Conservation (phyloP, 768 basidiomycete genomes). For the Mycena leptocephala region DNA sequence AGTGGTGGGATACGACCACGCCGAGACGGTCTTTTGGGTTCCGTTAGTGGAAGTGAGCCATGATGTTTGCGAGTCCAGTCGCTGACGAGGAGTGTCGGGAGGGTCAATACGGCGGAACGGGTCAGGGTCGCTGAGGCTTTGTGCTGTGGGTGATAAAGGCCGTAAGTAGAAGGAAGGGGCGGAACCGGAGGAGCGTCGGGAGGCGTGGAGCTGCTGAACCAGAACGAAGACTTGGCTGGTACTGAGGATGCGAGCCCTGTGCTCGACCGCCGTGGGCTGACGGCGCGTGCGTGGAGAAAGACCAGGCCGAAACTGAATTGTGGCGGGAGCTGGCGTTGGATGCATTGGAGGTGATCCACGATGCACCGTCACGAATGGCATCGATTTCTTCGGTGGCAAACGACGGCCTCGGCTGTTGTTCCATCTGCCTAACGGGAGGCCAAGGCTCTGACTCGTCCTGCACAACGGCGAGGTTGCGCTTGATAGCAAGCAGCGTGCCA, state of each 20-base stretch:
- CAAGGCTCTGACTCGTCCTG: slow-evolving; percentile 70
- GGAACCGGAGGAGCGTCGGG: slow-evolving; percentile 77
- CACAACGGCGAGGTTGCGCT: slow-evolving; percentile 73
- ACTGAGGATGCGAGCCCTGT: slow-evolving; percentile 55
- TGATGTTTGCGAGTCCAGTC: slow-evolving; percentile 78
- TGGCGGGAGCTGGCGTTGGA: slow-evolving; percentile 71
- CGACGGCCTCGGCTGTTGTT: slow-evolving; percentile 72
- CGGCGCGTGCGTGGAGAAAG: slow-evolving; percentile 74
- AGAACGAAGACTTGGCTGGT: slow-evolving; percentile 73
- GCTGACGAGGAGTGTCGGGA: slow-evolving; percentile 59
- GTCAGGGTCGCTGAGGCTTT: slow-evolving; percentile 65
- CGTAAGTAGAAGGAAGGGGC: slow-evolving; percentile 76
- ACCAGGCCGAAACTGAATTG: slow-evolving; percentile 79
- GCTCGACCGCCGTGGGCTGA: slow-evolving; percentile 55
- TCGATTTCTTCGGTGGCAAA: slow-evolving; percentile 84
- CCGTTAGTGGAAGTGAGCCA: slow-evolving; percentile 81
- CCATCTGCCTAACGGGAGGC: slow-evolving; percentile 70
- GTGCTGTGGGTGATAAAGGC: slow-evolving; percentile 61
- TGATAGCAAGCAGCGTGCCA: slow-evolving; percentile 76
- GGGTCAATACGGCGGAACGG: slow-evolving; percentile 74
- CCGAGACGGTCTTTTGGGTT: slow-evolving; percentile 71
- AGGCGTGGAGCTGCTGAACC: slow-evolving; percentile 69
- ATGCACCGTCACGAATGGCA: slow-evolving; percentile 80
- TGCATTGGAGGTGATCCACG: slow-evolving; percentile 84
- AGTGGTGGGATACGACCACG: slow-evolving; percentile 80